Conservation (phyloP, 2,329 filamentous ascomycete genomes). For the Ophiostoma ulmi region DNA sequence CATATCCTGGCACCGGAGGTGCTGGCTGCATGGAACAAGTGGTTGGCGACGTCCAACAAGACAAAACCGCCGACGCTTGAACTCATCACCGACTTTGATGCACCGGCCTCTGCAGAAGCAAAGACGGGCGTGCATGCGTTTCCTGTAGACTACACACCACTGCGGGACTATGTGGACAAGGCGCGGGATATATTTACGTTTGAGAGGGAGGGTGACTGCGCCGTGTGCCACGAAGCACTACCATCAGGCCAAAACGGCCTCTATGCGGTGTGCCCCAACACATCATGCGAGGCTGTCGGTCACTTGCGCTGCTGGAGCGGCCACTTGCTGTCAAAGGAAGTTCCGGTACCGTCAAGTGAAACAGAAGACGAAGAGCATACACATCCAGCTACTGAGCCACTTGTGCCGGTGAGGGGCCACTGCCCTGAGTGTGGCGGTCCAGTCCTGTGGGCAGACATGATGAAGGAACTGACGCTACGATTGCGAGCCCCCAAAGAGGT, state of each 20-base stretch:
- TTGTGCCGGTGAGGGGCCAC: constrained; percentile 63
- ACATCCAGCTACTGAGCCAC: constrained; percentile 26
- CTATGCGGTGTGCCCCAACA: constrained; percentile 52
- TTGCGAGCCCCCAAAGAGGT: constrained; percentile 65
- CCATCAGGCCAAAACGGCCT: constrained; percentile 44
- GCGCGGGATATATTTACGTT: constrained; percentile 50
- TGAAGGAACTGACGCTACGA: constrained; percentile 75
- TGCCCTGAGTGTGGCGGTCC: constrained; percentile 65
- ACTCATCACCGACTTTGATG: neutral
- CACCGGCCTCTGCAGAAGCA: neutral
- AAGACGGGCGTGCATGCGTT: constrained; percentile 44
- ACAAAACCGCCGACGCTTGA: constrained; percentile 2
- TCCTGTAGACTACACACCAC: constrained; percentile 49
- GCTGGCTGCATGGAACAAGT: constrained; percentile 61
- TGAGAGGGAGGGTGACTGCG: constrained; percentile 51
- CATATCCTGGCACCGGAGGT: constrained; percentile 73
- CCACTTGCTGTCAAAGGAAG: constrained; percentile 42
- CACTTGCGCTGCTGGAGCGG: constrained; percentile 57
- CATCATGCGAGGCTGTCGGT: constrained; percentile 51
- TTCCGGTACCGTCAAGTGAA: constrained; percentile 26
- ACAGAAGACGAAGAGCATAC: neutral
- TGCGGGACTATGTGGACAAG: constrained; percentile 53
- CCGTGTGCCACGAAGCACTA: constrained; percentile 47
- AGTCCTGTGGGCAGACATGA: constrained; percentile 69
- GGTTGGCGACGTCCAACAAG: constrained; percentile 34